Base-by-base conservation (phyloP, 257 asterid genomes). In the Scutellaria galericulata region DNA sequence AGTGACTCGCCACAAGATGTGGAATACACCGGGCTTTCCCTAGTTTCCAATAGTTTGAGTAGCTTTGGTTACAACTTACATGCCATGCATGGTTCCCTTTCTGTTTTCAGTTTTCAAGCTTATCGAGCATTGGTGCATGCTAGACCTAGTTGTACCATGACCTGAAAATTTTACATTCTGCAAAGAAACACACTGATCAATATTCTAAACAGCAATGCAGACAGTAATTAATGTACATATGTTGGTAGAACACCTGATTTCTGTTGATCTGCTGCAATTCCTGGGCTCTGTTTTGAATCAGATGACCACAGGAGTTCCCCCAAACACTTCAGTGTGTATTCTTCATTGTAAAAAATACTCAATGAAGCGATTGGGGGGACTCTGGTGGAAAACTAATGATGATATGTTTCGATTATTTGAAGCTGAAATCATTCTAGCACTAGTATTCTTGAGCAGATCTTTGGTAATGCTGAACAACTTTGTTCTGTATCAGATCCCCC, bases 221-320 rank as follows among this genome's bases (percentile, higher is more conserved):
- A 52, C 31, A 13, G 18, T 40, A 73, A 13, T 11, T 37, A 37
- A 50, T 10, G 22, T 31, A 61, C 13, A 7, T 5, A 7, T 6
- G 15, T n/a, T 40, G 8, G 31, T 31, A 22, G 56, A 62, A 22
- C 14, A 55, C 72, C 77, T 54, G 71, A 64, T 42, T 56, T 3
- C 7, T 8, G 10, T 15, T 47, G 7, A 6, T 48, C 40, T 14
- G 51, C n/a, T 58, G 68, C 46, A 45, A 57, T 69, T 58, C 42
- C 15, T 41, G 76, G 42, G 5, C 15, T 37, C 55, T 51, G 18
- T 61, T 4, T 14, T 52, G 42, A 45, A 67, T 31, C 87, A 78
- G 74, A 31, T 47, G 3, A 27, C 70, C 71, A 63, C 81, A 18
- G 60, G 90, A 86, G 90, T 83, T 83, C 90, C 85, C 86, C 85